Evolutionary conservation across 805 yeast genomes (phyloP).

Genomic region (Hanseniaspora meyeri): DNA sequence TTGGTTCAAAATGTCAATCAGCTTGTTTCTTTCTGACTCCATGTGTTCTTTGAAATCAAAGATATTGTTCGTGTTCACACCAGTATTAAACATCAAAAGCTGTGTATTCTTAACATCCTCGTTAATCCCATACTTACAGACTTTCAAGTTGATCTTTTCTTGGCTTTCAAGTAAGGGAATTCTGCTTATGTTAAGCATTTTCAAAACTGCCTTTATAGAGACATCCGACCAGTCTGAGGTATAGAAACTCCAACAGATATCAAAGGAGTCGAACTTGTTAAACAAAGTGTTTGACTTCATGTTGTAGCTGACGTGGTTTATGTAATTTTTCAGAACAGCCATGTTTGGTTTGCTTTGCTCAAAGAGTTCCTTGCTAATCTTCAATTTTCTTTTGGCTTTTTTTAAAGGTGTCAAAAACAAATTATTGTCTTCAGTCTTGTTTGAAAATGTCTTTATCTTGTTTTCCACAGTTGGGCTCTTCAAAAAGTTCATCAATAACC

Average conservation of each 20-base stretch:
- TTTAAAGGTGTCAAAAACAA: slow-evolving; percentile 5
- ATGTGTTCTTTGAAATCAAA: slow-evolving; percentile 20
- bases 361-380: background rate
- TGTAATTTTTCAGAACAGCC: background rate
- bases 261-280: background rate
- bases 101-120: slow-evolving; percentile 23
- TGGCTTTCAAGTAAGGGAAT: slow-evolving; percentile 20
- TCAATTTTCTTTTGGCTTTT: slow-evolving; percentile 6
- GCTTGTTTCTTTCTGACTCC: slow-evolving; percentile 27
- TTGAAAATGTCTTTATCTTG: background rate
- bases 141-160: background rate
- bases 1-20: slow-evolving; percentile 27
- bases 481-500: slow-evolving; percentile 13
- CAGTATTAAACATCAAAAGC: slow-evolving; percentile 30
- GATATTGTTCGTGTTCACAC: slow-evolving; percentile 25
- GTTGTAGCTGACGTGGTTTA: slow-evolving; percentile 6
- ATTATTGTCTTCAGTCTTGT: background rate
- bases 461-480: background rate
- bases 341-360: background rate
- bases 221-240: slow-evolving; percentile 1
- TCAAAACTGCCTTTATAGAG: background rate
- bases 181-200: slow-evolving; percentile 15
- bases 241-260: slow-evolving; percentile 1
- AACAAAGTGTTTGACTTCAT: background rate
- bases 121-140: slow-evolving; percentile 5